Evolutionary conservation across 2,329 filamentous ascomycete genomes (phyloP), one percentile per base, ranked within the genome.

Genomic region (Penicillium sclerotigenum): DNA sequence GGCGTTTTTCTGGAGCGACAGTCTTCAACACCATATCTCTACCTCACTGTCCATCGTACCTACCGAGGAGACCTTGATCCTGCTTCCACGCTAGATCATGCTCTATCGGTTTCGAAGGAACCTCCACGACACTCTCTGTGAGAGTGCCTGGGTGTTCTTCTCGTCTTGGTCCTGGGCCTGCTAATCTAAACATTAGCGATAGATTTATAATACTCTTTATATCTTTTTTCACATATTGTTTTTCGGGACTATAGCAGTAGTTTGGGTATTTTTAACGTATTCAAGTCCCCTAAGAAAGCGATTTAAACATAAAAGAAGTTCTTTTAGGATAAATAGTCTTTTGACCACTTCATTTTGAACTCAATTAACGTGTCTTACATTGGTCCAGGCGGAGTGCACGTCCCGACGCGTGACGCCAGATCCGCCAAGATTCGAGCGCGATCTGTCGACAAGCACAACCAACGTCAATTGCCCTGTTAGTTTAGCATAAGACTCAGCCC

Each of bases 1-100:
- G 73, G 74, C 74, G 73, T 75, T 76, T 65, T 71, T 67, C 59
- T 61, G 71, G 68, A 73, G 70, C 67, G 70, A 72, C 68, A 70
- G 69, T 71, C 66, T 75, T 75, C 73, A 75, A 75, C 72, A 73
- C 61, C 60, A 64, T 66, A 62, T 63, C 63, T 62, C 56, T 50
- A 60, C 54, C 50, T 42, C 47, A 51, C 60, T 59, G 54, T 57
- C 58, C 47, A 56, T 50, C 59, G 61, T 33, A 16, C 54, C 52
- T 51, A 33, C 48, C 48, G 43, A 40, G 52, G 46, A 46, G 37
- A 52, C 28, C 26, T 41, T 45, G 36, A n/a, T 29, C 40, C 42
- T 51, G 47, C 51, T 34, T 58, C 33, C 37, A 46, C 18, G 54
- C 51, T 36, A 48, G 50, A 40, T 40, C 47, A 54, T 56, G 33